Evolutionary conservation across 805 yeast genomes (phyloP).

Genomic region (Saccharomycopsis capsularis): DNA sequence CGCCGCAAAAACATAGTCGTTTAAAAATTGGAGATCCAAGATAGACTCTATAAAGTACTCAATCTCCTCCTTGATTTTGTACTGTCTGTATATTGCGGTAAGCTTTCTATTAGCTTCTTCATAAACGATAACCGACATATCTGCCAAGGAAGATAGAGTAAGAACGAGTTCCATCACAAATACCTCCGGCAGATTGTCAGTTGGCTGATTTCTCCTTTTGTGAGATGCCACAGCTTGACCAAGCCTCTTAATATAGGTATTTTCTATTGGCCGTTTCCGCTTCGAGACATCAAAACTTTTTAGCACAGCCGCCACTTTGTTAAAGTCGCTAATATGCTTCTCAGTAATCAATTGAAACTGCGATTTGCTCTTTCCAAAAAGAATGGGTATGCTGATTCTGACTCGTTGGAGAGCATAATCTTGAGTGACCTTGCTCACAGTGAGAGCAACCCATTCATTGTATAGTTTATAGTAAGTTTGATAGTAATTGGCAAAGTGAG

Average conservation of each 20-base stretch:
- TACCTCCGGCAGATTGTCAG: neutral
- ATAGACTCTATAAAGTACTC: neutral
- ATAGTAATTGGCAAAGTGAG: neutral
- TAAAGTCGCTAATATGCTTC: neutral
- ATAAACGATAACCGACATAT: neutral
- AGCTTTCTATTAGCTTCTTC: no score
- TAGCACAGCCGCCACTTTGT: neutral
- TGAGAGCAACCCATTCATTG: neutral
- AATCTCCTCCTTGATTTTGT: neutral
- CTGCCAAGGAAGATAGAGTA: neutral
- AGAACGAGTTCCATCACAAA: neutral
- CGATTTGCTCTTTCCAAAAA: no score
- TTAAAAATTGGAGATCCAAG: neutral
- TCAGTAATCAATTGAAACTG: no score
- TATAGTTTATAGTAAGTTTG: neutral
- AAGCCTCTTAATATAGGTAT: no score
- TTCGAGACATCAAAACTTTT: neutral
- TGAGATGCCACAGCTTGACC: neutral
- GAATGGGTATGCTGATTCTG: neutral
- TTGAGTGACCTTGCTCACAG: neutral
- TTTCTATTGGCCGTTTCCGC: neutral
- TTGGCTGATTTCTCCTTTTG: neutral
- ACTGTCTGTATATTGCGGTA: neutral
- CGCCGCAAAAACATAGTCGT: neutral
- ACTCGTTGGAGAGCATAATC: neutral